phyloP scores from a whole-genome alignment of 2,329 filamentous ascomycete genomes.

The Fusarium solani-melongenae region DNA sequence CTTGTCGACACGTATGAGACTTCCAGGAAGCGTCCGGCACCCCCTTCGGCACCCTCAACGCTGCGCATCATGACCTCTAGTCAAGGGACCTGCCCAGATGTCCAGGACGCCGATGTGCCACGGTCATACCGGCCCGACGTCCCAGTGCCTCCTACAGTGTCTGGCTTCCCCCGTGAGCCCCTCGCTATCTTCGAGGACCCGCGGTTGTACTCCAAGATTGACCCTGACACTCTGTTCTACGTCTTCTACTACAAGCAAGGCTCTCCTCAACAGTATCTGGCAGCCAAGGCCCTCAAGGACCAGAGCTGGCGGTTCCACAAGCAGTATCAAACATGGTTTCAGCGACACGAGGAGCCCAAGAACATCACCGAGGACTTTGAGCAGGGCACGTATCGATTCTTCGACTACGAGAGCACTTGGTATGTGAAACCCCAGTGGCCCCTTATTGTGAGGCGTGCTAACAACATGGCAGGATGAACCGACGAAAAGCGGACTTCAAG shows the following conservation, averaged over 20 bases:
- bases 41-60: conserved; percentile 72
- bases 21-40: conserved; percentile 76
- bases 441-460: conserved; percentile 8
- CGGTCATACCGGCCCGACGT: conserved; percentile 86
- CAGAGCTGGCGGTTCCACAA: conserved; percentile 99
- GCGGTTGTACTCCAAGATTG: conserved; percentile 86
- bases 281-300: conserved; percentile 95
- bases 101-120: conserved; percentile 82
- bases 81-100: conserved; percentile 78
- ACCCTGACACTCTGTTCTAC: conserved; percentile 97
- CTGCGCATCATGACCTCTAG: conserved; percentile 81
- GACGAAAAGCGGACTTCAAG: conserved; percentile 96
- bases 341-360: conserved; percentile 97
- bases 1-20: conserved; percentile 91
- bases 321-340: conserved; percentile 99
- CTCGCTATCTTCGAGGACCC: conserved; percentile 92
- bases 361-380: conserved; percentile 98
- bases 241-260: conserved; percentile 99
- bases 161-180: conserved; percentile 94
- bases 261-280: conserved; percentile 93
- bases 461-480: conserved; percentile 84
- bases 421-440: conserved; percentile 59
- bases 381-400: conserved; percentile 98
- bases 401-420: conserved; percentile 99
- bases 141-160: conserved; percentile 77